phyloP scores from a whole-genome alignment of 306 rosid species.

The Lathyrus oleraceus region DNA sequence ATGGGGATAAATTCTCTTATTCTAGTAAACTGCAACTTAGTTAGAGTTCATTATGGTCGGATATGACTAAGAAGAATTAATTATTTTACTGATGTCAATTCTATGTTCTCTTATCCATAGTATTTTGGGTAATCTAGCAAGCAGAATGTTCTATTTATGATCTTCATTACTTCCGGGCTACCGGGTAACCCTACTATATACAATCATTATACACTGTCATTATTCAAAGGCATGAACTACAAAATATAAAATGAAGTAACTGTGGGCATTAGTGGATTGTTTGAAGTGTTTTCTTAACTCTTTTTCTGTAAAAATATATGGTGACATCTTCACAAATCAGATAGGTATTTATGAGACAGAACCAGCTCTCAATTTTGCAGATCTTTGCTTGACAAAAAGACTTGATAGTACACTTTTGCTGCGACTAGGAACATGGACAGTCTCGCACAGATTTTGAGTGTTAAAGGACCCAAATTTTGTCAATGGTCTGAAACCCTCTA shows the following conservation, averaged over 20 bases:
- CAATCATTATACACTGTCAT: slow-evolving; percentile 30
- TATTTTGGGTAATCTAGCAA: too few species aligned
- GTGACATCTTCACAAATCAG: slow-evolving; percentile 11
- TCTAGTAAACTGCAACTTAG: too few species aligned
- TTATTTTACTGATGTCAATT: too few species aligned
- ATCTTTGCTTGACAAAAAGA: slow-evolving; percentile 74
- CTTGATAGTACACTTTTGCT: slow-evolving; percentile 86
- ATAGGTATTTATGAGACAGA: slow-evolving; percentile 45
- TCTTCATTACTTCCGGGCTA: too few species aligned
- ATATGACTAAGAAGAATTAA: too few species aligned
- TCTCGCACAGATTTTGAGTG: slow-evolving; percentile 49
- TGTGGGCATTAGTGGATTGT: slow-evolving; percentile 7
- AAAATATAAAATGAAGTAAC: slow-evolving; percentile 1
- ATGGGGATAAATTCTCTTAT: too few species aligned
- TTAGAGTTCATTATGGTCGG: too few species aligned
- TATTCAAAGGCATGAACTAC: slow-evolving; percentile 41
- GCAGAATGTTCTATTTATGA: too few species aligned
- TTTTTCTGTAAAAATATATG: not conserved
- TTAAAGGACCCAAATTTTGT: slow-evolving; percentile 67
- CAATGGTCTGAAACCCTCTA: slow-evolving; percentile 59
- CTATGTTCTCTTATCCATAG: too few species aligned
- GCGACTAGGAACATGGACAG: slow-evolving; percentile 56
- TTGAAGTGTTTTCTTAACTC: slow-evolving; percentile 19
- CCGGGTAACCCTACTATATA: not conserved
- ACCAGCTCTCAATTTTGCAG: slow-evolving; percentile 53